phyloP scores from a whole-genome alignment of 306 rosid species.

The Trifolium repens region DNA sequence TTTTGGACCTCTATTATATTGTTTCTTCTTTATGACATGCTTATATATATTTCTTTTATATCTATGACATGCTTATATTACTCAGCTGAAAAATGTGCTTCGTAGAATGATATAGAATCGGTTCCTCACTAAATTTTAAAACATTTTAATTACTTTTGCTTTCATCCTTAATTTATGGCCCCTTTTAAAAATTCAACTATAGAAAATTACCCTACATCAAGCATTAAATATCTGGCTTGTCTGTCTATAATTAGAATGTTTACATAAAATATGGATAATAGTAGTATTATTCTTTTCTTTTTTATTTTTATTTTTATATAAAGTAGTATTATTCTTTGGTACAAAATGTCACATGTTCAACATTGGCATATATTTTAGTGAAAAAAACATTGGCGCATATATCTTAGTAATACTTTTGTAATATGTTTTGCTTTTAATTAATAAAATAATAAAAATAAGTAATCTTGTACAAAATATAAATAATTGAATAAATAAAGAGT shows the following conservation, averaged over 20 bases:
- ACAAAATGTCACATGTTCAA: neutral
- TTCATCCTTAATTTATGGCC: neutral
- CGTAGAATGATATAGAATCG: neutral
- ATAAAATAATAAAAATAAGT: too few species aligned
- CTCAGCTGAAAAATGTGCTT: too few species aligned
- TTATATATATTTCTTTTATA: too few species aligned
- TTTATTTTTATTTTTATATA: too few species aligned
- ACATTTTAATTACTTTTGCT: neutral
- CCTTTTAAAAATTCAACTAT: neutral
- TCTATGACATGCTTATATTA: neutral
- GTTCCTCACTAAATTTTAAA: neutral
- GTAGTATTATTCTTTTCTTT: too few species aligned
- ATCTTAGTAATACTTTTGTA: neutral
- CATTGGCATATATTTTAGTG: neutral
- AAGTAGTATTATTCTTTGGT: neutral
- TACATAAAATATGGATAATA: neutral
- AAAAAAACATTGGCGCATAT: neutral
- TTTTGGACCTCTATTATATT: slow-evolving; percentile 38
- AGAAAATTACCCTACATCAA: neutral
- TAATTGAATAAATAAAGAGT: too few species aligned
- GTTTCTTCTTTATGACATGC: slow-evolving; percentile 3
- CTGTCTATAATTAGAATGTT: neutral
- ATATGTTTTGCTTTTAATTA: neutral
- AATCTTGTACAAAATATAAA: too few species aligned
- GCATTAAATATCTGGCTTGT: slow-evolving; percentile 13